Evolutionary conservation across 2,329 filamentous ascomycete species (phyloP).

Genomic region (Apiospora arundinis): DNA sequence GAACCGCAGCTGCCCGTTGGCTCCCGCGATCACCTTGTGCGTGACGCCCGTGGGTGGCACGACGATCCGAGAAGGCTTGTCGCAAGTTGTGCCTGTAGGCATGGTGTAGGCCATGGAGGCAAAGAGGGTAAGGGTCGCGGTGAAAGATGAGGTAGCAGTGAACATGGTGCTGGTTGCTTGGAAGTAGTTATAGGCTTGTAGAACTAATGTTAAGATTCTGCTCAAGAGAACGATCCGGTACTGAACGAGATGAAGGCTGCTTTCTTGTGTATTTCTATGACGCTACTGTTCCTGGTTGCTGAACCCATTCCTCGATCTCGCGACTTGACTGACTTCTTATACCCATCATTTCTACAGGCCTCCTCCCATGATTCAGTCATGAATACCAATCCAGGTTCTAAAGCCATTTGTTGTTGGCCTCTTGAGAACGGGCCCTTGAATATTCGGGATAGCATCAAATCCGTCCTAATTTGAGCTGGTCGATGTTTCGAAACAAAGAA

Average conservation of each 20-base stretch:
- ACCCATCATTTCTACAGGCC: not conserved
- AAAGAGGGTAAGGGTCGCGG: not conserved
- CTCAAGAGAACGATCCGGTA: no score
- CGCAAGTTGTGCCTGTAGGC: conserved; percentile 19
- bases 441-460: conserved; percentile 11
- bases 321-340: conserved; percentile 6
- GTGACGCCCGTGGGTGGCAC: conserved; percentile 3
- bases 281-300: not conserved
- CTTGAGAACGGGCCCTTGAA: not conserved
- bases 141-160: not conserved
- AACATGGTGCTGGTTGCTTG: not conserved
- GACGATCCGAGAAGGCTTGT: conserved; percentile 5
- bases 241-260: not conserved
- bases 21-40: conserved; percentile 53
- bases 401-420: not conserved
- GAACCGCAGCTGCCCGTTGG: conserved; percentile 65
- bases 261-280: not conserved
- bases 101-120: not conserved
- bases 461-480: conserved; percentile 11
- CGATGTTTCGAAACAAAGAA: conserved; percentile 15
- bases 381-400: not conserved
- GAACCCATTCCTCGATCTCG: not conserved
- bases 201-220: not conserved
- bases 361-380: not conserved
- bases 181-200: no score